phyloP scores from a whole-genome alignment of 2,329 filamentous ascomycete species.

The Talaromyces amestolkiae region DNA sequence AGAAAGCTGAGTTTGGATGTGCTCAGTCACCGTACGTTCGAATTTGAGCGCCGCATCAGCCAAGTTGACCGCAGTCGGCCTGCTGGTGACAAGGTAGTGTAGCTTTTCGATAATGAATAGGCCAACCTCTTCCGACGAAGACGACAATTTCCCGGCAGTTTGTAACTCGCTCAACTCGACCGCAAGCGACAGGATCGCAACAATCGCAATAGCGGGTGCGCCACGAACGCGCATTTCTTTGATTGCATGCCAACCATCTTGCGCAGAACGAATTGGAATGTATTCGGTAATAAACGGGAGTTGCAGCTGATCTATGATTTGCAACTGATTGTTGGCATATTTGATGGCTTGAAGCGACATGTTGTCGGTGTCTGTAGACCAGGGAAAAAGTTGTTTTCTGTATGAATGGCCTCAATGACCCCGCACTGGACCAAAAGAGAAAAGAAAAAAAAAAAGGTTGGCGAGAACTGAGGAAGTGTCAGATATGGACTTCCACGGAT shows the following conservation, averaged over 20 bases:
- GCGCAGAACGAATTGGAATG: slow-evolving; percentile 52
- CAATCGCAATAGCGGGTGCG: slow-evolving; percentile 94
- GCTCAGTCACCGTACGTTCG: slow-evolving; percentile 59
- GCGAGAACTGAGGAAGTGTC: not conserved
- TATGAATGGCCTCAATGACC: not conserved
- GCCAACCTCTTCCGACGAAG: slow-evolving; percentile 60
- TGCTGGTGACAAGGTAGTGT: slow-evolving; percentile 81
- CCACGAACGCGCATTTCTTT: slow-evolving; percentile 66
- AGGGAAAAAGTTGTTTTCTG: not conserved
- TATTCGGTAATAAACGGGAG: slow-evolving; percentile 60
- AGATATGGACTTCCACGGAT: too few relatives aligned
- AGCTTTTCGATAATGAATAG: slow-evolving; percentile 72
- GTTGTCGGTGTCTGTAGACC: not conserved
- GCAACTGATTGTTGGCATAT: slow-evolving; percentile 55
- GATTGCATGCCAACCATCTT: slow-evolving; percentile 65
- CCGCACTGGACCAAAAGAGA: not conserved
- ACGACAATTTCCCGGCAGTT: slow-evolving; percentile 40
- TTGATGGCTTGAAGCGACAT: slow-evolving; percentile 62
- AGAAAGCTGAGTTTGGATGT: slow-evolving; percentile 34
- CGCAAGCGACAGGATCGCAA: slow-evolving; percentile 84
- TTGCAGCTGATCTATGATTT: slow-evolving; percentile 63
- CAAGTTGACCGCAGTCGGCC: slow-evolving; percentile 92
- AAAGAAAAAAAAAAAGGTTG: not conserved
- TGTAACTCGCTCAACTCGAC: slow-evolving; percentile 67
- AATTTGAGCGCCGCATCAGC: slow-evolving; percentile 84